Percentiles rank a stretch among this genome's conserved stretches.
These are phyloP conservation scores for Meyerozyma athensensis DNA, from an alignment of 1,139 yeast species.

Conservation along the genomic window DNA sequence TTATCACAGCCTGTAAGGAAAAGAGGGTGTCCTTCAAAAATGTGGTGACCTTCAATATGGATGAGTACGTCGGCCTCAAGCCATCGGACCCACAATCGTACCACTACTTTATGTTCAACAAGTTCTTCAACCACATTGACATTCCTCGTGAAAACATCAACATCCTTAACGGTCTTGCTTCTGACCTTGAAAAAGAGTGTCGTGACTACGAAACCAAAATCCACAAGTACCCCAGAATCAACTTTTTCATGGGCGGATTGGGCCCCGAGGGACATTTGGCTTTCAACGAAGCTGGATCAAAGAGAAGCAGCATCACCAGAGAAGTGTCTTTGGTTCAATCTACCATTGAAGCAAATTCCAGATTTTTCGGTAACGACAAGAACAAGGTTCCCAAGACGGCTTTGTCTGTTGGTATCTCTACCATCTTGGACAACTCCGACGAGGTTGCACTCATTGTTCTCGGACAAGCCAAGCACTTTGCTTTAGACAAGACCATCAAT, in stretches of 20 bases:
- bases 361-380: constrained; percentile 47
- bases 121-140: constrained; percentile 56
- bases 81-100: constrained; percentile 52
- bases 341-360: constrained; percentile 53
- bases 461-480: constrained; percentile 41
- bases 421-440: constrained; percentile 54
- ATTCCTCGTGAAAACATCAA: constrained; percentile 52
- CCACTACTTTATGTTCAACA: constrained; percentile 57
- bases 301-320: constrained; percentile 45
- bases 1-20: constrained; percentile 42
- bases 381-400: constrained; percentile 52
- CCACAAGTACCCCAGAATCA: constrained; percentile 46
- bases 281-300: constrained; percentile 57
- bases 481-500: constrained; percentile 39
- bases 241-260: constrained; percentile 57
- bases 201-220: constrained; percentile 47
- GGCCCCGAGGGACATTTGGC: constrained; percentile 68
- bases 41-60: constrained; percentile 63
- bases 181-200: constrained; percentile 46
- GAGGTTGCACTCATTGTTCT: constrained; percentile 48
- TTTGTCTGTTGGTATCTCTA: constrained; percentile 56
- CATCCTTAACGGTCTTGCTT: constrained; percentile 51
- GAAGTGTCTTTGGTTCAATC: constrained; percentile 46
- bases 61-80: constrained; percentile 50
- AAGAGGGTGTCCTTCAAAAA: constrained; percentile 47